A percentile compares a stretch with the other conserved stretches of the same genome.
These are phyloP conservation scores for Nakaseomyces sp. DNA, from an alignment of 1,139 yeast species.

Conservation along the genomic window DNA sequence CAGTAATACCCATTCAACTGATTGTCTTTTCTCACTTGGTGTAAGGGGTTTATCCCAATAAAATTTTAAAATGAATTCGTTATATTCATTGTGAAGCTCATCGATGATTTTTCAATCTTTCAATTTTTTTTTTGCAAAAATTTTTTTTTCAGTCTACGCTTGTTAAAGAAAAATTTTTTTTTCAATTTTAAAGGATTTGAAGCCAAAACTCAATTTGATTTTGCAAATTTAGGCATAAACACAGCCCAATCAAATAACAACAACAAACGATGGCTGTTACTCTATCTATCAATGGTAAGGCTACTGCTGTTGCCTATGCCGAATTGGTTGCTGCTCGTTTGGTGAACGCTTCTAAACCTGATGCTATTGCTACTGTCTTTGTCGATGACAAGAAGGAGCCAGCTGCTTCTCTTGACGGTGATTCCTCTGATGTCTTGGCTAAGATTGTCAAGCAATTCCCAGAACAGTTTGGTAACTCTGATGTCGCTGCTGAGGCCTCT, in stretches of 20 bases:
- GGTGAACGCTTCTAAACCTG: slow-evolving; percentile 47
- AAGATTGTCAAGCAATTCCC: slow-evolving; percentile 31
- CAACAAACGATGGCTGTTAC: slow-evolving; percentile 21
- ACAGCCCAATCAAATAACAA: background rate
- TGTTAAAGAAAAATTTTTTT: background rate
- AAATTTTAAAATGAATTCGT: too few species aligned
- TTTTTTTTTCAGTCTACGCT: background rate
- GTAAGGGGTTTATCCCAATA: too few species aligned
- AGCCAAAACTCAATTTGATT: background rate
- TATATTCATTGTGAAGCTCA: slow-evolving; percentile 1
- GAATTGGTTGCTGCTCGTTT: slow-evolving; percentile 69
- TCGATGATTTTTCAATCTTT: background rate
- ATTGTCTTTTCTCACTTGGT: too few species aligned
- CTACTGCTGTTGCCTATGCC: slow-evolving; percentile 74
- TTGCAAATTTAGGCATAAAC: too few species aligned
- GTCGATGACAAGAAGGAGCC: slow-evolving; percentile 54
- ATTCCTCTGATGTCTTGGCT: slow-evolving; percentile 36
- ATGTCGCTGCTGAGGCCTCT: slow-evolving; percentile 39
- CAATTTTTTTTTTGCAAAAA: background rate
- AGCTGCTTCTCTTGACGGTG: slow-evolving; percentile 32
- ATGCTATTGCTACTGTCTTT: slow-evolving; percentile 48
- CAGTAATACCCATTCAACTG: slow-evolving; percentile 20
- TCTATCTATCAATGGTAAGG: slow-evolving; percentile 75
- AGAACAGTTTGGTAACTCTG: slow-evolving; percentile 1
- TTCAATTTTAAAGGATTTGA: background rate